Evolutionary conservation across 169 alveolate species (phyloP).

Genomic region (Plasmodium berghei): DNA sequence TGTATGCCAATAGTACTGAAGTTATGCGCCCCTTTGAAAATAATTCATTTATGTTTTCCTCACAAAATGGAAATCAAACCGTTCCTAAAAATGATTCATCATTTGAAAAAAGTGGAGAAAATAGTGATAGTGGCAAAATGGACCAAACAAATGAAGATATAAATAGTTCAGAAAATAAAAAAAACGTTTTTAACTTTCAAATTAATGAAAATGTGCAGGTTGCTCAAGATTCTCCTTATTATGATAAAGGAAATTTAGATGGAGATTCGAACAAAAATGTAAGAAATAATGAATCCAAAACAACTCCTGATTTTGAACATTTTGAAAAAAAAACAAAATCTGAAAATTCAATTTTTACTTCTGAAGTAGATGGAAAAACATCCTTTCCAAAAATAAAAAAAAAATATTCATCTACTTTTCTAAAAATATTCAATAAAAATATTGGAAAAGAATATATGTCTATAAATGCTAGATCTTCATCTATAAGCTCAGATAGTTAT

Average conservation of each 20-base stretch:
- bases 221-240: slow-evolving; percentile 16
- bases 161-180: not conserved
- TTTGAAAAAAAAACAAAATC: not conserved
- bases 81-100: not conserved
- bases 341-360: too few species aligned
- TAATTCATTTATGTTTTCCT: not conserved
- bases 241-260: not conserved
- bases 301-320: not conserved
- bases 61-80: not conserved
- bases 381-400: slow-evolving; percentile 6
- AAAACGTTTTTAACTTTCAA: not conserved
- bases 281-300: not conserved
- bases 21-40: not conserved
- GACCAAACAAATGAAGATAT: not conserved
- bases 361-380: not conserved
- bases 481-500: not conserved
- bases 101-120: not conserved
- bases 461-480: slow-evolving; percentile 5
- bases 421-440: slow-evolving; percentile 40
- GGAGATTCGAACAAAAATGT: not conserved
- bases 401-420: slow-evolving; percentile 39
- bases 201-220: slow-evolving; percentile 3
- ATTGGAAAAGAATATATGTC: slow-evolving; percentile 35
- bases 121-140: not conserved
- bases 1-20: slow-evolving; percentile 7